A percentile compares a stretch with the other conserved stretches of the same genome.
phyloP scores from a whole-genome alignment of 169 alveolate species.

The Cyclospora cayetanensis region DNA sequence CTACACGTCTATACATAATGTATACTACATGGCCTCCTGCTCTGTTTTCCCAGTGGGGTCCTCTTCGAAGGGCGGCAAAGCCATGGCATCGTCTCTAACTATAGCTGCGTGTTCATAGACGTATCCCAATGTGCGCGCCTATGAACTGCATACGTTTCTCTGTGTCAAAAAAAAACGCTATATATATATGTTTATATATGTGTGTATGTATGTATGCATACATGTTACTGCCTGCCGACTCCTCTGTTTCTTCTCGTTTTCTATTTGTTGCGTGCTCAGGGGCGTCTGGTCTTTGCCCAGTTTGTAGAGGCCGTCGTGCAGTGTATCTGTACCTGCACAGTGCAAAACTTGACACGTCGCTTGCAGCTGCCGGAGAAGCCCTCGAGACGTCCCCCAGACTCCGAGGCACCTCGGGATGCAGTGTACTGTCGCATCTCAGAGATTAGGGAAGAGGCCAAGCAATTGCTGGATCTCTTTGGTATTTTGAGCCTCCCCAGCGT shows the following conservation, averaged over 20 bases:
- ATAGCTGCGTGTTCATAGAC: not conserved
- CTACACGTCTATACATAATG: not conserved
- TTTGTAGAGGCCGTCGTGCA: constrained; percentile 45
- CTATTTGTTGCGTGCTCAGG: not conserved
- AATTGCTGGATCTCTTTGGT: constrained; percentile 15
- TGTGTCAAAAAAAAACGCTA: not conserved
- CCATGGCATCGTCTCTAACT: not conserved
- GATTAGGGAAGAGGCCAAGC: not conserved
- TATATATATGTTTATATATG: not conserved
- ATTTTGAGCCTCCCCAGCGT: not conserved
- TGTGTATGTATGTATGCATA: not conserved
- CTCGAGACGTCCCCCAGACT: not conserved
- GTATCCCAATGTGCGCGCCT: not conserved
- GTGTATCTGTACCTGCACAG: constrained; percentile 24
- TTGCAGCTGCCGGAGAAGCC: not conserved
- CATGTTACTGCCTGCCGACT: not conserved
- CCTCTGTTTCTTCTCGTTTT: no score
- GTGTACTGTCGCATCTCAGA: not conserved
- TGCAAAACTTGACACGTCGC: not conserved
- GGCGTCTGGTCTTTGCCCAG: constrained; percentile 1
- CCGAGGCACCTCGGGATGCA: not conserved
- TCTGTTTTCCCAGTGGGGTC: not conserved
- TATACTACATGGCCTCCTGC: not conserved
- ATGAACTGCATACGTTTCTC: not conserved
- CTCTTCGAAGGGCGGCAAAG: not conserved